Percentiles rank a stretch among this genome's conserved stretches.
These are phyloP conservation scores for Coniella vitis DNA, from an alignment of 2,329 filamentous ascomycete species.

Conservation along the genomic window DNA sequence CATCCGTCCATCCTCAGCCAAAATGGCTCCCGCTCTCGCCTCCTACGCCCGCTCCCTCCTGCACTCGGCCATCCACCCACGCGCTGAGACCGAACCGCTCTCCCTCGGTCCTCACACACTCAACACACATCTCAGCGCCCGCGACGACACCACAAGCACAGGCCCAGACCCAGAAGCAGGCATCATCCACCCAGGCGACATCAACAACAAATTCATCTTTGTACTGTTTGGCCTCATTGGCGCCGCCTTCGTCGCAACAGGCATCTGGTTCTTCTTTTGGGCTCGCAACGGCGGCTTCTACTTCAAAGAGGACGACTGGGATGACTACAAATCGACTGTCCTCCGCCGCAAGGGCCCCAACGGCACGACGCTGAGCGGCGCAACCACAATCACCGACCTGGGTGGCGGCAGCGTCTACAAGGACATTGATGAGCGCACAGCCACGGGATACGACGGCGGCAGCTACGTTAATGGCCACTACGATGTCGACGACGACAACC, in stretches of 20 bases:
- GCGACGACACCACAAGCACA: slow-evolving; percentile 26
- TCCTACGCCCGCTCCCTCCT: slow-evolving; percentile 18
- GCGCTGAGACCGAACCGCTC: slow-evolving; percentile 20
- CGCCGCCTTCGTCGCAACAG: slow-evolving; percentile 62
- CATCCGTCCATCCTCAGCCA: slow-evolving; percentile 1
- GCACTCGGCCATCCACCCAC: slow-evolving; percentile 24
- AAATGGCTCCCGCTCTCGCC: slow-evolving; percentile 33
- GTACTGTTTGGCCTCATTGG: slow-evolving; percentile 81
- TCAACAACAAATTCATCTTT: slow-evolving; percentile 68
- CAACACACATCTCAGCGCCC: slow-evolving; percentile 34
- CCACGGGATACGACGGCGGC: slow-evolving; percentile 79
- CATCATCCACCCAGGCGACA: slow-evolving; percentile 45
- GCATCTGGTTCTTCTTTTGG: slow-evolving; percentile 99
- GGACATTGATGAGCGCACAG: slow-evolving; percentile 50
- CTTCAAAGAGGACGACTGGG: slow-evolving; percentile 84
- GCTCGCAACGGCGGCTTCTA: slow-evolving; percentile 92
- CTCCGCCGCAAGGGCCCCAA: slow-evolving; percentile 83
- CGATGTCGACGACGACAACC: slow-evolving; percentile 29
- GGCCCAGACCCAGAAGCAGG: slow-evolving; percentile 37
- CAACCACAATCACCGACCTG: slow-evolving; percentile 72
- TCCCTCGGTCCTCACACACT: slow-evolving; percentile 37
- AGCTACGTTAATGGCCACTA: slow-evolving; percentile 70
- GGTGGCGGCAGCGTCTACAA: slow-evolving; percentile 85
- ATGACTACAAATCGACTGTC: slow-evolving; percentile 96
- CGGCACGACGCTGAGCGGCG: slow-evolving; percentile 76